phyloP scores from a whole-genome alignment of 805 yeast species.

The Lachancea thermotolerans region DNA sequence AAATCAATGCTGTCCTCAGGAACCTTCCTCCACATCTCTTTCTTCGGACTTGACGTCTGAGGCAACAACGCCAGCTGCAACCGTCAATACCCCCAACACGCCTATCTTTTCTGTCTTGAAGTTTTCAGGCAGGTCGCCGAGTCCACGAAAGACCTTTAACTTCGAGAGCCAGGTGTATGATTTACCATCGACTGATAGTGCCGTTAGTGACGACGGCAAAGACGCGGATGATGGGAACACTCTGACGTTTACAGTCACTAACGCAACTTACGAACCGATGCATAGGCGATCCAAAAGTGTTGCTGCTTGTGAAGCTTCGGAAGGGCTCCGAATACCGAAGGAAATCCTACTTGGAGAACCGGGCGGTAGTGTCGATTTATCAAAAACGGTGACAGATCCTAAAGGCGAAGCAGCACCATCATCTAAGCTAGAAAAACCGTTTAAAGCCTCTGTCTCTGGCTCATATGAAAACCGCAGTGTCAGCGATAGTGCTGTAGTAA shows the following conservation, averaged over 20 bases:
- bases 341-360: constrained; percentile 30
- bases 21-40: constrained; percentile 23
- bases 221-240: constrained; percentile 1
- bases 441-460: background rate
- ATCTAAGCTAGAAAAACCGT: background rate
- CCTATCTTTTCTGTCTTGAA: constrained; percentile 18
- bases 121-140: constrained; percentile 2
- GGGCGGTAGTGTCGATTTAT: constrained; percentile 29
- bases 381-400: constrained; percentile 4
- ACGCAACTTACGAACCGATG: background rate
- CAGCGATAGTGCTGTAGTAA: constrained; percentile 20
- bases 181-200: constrained; percentile 11
- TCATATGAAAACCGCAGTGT: constrained; percentile 13
- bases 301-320: constrained; percentile 1
- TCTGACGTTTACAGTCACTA: background rate
- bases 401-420: background rate
- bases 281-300: constrained; percentile 4
- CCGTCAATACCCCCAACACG: constrained; percentile 15
- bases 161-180: constrained; percentile 36
- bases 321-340: constrained; percentile 7
- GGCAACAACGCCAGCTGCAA: constrained; percentile 1
- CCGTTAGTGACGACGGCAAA: background rate
- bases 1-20: constrained; percentile 9
- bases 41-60: constrained; percentile 16
- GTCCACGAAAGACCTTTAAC: constrained; percentile 22